phyloP scores from a whole-genome alignment of 306 rosid species.

The Sindora glabra region DNA sequence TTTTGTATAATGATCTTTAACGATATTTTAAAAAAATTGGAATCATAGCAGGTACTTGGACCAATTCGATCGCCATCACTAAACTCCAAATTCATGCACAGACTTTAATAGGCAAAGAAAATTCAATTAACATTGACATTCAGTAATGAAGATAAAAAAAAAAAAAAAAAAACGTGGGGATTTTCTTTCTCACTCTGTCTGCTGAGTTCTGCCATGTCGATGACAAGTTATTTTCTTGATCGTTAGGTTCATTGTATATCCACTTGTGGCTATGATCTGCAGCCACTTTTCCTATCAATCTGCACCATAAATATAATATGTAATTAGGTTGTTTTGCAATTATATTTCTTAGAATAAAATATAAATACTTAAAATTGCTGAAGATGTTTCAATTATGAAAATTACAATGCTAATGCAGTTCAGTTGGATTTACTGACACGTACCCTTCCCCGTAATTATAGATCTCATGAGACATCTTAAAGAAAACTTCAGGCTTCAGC shows the following conservation, averaged over 20 bases:
- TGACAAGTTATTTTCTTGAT: constrained; percentile 82
- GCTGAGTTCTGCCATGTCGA: constrained; percentile 96
- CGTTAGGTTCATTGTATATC: constrained; percentile 88
- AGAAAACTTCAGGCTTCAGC: constrained; percentile 90
- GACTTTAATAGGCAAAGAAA: too few species aligned
- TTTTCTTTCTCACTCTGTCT: constrained; percentile 52
- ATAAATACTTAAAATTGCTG: too few species aligned
- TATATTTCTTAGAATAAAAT: too few species aligned
- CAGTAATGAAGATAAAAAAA: neutral
- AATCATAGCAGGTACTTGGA: too few species aligned
- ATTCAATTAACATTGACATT: too few species aligned
- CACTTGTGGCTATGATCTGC: constrained; percentile 97
- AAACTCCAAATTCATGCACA: too few species aligned
- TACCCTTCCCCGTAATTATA: constrained; percentile 99
- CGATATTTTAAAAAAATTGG: too few species aligned
- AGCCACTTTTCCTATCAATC: constrained; percentile 97
- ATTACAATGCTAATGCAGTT: neutral
- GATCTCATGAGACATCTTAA: constrained; percentile 99
- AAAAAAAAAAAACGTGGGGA: too few species aligned
- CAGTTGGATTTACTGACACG: neutral
- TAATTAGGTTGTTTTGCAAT: too few species aligned
- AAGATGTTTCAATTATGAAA: too few species aligned
- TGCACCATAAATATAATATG: constrained; percentile 28
- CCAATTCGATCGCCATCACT: too few species aligned
- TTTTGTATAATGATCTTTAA: too few species aligned